Evolutionary conservation across 495 filamentous ascomycete species (phyloP).

Genomic region (Annulohypoxylon nitens): DNA sequence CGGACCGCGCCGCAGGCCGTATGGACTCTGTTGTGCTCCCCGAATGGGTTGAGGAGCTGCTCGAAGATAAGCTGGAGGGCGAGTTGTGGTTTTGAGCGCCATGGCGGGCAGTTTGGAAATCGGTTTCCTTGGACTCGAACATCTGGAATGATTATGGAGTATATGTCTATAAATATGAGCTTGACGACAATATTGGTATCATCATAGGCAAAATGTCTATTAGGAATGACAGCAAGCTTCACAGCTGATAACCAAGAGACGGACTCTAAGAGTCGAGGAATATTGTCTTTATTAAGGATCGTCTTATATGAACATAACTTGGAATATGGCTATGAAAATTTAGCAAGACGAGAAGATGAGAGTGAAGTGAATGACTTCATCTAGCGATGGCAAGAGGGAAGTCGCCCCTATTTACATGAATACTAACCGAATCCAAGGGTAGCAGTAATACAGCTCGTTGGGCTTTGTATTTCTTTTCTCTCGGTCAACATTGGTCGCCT

Average conservation of each 20-base stretch:
- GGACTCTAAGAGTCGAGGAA: slow-evolving; percentile 6
- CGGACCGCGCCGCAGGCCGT: slow-evolving; percentile 20
- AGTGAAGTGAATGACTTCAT: slow-evolving; percentile 31
- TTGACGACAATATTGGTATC: slow-evolving; percentile 18
- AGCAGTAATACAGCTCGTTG: slow-evolving; percentile 18
- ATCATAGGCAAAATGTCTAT: slow-evolving; percentile 28
- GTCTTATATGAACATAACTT: slow-evolving; percentile 11
- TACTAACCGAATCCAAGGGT: slow-evolving; percentile 7
- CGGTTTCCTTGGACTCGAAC: slow-evolving; percentile 31
- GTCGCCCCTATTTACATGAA: slow-evolving; percentile 36
- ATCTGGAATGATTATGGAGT: slow-evolving; percentile 17
- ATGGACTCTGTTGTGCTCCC: slow-evolving; percentile 30
- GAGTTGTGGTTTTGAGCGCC: slow-evolving; percentile 4
- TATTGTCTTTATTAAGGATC: slow-evolving; percentile 18
- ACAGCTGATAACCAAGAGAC: slow-evolving; percentile 14
- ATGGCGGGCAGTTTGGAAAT: slow-evolving; percentile 9
- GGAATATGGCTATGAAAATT: slow-evolving; percentile 18
- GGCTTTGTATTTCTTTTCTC: slow-evolving; percentile 25
- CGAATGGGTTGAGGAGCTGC: slow-evolving; percentile 43
- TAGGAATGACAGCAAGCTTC: slow-evolving; percentile 13
- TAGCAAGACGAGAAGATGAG: slow-evolving; percentile 4
- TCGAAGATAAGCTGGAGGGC: slow-evolving; percentile 6
- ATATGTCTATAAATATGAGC: slow-evolving; percentile 22
- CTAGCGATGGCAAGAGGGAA: slow-evolving; percentile 23
- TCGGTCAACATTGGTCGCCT: slow-evolving; percentile 31